phyloP scores from a whole-genome alignment of 31 red algal species.

The Bonnemaisonia californica region DNA sequence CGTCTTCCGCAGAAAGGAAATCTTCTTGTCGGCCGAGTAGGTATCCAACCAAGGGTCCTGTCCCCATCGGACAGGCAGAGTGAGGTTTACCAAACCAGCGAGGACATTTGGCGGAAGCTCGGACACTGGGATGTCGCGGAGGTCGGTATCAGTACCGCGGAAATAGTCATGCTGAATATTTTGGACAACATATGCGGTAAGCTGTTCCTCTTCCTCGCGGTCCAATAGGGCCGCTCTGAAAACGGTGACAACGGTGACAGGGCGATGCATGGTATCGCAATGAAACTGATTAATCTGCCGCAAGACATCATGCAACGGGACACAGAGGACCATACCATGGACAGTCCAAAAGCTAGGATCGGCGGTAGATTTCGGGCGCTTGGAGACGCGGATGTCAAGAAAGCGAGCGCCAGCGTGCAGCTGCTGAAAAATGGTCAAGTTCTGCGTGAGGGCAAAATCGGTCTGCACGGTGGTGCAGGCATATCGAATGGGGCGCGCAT shows the following conservation, averaged over 20 bases:
- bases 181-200: conserved; percentile 36
- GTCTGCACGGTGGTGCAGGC: conserved; percentile 36
- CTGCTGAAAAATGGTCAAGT: conserved; percentile 51
- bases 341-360: conserved; percentile 60
- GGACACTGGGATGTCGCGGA: conserved; percentile 29
- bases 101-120: conserved; percentile 54
- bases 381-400: conserved; percentile 74
- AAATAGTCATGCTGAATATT: conserved; percentile 27
- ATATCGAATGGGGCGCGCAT: conserved; percentile 35
- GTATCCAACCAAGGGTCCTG: conserved; percentile 70
- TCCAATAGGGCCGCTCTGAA: conserved; percentile 40
- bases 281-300: conserved; percentile 66
- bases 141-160: conserved; percentile 23
- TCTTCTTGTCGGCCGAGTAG: conserved; percentile 54
- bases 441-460: conserved; percentile 73
- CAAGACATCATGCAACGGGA: conserved; percentile 51
- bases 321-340: conserved; percentile 69
- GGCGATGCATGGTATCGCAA: conserved; percentile 9
- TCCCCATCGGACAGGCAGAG: conserved; percentile 42
- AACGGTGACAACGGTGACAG: conserved; percentile 42
- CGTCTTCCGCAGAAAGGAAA: conserved; percentile 37
- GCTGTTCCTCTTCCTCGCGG: conserved; percentile 22
- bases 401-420: conserved; percentile 71
- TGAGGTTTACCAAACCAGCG: conserved; percentile 37
- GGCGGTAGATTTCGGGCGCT: conserved; percentile 23